These are phyloP conservation scores for Micromonas pusilla DNA, from an alignment of 139 green algal species.

Conservation along the genomic window DNA sequence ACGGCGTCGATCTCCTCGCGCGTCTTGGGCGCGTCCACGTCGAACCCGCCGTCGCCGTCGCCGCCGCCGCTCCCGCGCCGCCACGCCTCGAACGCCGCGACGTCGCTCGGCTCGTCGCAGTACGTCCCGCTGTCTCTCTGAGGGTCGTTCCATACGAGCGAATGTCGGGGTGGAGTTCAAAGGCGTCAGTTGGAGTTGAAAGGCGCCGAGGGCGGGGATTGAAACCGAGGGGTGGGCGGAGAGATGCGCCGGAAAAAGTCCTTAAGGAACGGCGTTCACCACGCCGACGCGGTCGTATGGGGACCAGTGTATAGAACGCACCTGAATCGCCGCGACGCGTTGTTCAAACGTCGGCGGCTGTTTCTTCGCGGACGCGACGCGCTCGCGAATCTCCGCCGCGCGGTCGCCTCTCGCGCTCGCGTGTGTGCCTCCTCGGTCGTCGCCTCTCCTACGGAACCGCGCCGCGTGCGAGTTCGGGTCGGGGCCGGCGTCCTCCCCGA, in stretches of 20 bases:
- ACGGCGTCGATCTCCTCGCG: slow-evolving; percentile 44
- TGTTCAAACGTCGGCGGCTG: background rate
- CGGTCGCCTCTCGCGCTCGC: background rate
- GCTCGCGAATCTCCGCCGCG: background rate
- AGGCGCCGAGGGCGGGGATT: too few relatives aligned
- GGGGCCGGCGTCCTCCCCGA: slow-evolving; percentile 40
- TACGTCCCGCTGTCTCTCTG: slow-evolving; percentile 87
- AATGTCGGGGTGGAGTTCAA: too few relatives aligned
- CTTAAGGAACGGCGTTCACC: too few relatives aligned
- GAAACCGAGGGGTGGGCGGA: too few relatives aligned
- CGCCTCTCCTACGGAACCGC: background rate
- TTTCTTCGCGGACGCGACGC: too few relatives aligned
- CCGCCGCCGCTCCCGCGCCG: too few relatives aligned
- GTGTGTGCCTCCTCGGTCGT: background rate
- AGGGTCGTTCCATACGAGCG: too few relatives aligned
- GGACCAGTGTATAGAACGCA: too few relatives aligned
- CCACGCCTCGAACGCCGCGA: slow-evolving; percentile 53
- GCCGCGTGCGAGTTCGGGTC: slow-evolving; percentile 9
- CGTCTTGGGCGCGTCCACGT: slow-evolving; percentile 32
- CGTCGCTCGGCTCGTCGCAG: slow-evolving; percentile 86
- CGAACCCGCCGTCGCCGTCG: background rate
- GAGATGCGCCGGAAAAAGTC: too few relatives aligned
- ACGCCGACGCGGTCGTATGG: too few relatives aligned
- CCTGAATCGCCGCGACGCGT: background rate
- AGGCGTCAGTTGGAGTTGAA: too few relatives aligned